Evolutionary conservation across 2,329 filamentous ascomycete genomes (phyloP).

Genomic region (Pseudogymnoascus sp.): DNA sequence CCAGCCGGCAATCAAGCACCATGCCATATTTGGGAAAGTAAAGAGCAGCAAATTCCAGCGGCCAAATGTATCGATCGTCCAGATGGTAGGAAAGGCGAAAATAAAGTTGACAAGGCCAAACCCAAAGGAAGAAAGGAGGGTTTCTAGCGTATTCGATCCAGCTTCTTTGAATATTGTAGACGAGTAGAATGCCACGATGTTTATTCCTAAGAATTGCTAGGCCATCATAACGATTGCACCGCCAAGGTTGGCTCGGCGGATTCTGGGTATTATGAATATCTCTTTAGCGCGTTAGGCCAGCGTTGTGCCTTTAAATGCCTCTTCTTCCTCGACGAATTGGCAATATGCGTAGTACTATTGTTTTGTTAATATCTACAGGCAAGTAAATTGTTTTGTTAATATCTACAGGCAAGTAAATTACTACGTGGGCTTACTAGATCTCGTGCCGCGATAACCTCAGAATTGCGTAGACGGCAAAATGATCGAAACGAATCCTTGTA

Average conservation of each 20-base stretch:
- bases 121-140: slow-evolving; percentile 53
- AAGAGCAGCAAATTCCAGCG: slow-evolving; percentile 38
- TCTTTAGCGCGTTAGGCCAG: slow-evolving; percentile 56
- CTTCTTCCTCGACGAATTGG: slow-evolving; percentile 39
- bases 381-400: neutral
- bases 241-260: slow-evolving; percentile 63
- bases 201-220: slow-evolving; percentile 26
- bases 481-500: slow-evolving; percentile 13
- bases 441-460: slow-evolving; percentile 13
- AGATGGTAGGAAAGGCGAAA: slow-evolving; percentile 55
- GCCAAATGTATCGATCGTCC: slow-evolving; percentile 54
- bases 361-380: neutral
- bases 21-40: slow-evolving; percentile 58
- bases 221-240: slow-evolving; percentile 66
- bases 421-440: slow-evolving; percentile 7
- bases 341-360: neutral
- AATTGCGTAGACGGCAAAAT: slow-evolving; percentile 12
- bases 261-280: slow-evolving; percentile 58
- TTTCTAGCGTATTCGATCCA: slow-evolving; percentile 33
- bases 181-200: slow-evolving; percentile 44
- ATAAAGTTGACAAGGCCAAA: slow-evolving; percentile 57
- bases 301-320: slow-evolving; percentile 42
- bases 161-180: slow-evolving; percentile 39
- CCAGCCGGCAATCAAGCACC: slow-evolving; percentile 51
- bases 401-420: neutral